A percentile compares a stretch with the other conserved stretches of the same genome.
phyloP scores from a whole-genome alignment of 805 yeast species.

The Nakazawaea populi region DNA sequence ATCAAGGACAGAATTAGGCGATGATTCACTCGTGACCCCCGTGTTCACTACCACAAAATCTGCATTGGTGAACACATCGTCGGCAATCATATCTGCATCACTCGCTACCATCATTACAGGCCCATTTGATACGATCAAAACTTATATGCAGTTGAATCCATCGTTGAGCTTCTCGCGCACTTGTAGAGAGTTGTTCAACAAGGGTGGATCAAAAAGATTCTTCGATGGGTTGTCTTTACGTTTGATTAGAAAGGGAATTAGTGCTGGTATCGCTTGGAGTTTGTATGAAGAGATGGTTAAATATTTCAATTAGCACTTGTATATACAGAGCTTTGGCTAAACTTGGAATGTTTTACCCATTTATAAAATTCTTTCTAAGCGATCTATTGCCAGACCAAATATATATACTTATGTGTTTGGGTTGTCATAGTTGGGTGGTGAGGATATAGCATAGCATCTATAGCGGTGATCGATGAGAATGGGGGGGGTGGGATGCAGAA shows the following conservation, averaged over 20 bases:
- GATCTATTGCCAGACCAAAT: no score
- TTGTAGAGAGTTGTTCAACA: slow-evolving; percentile 27
- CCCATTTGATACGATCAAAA: slow-evolving; percentile 92
- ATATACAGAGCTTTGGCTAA: background rate
- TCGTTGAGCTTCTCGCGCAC: slow-evolving; percentile 34
- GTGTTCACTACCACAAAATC: slow-evolving; percentile 31
- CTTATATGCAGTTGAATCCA: slow-evolving; percentile 78
- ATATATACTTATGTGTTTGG: no score
- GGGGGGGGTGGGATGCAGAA: background rate
- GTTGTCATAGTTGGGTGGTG: no score
- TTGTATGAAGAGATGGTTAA: slow-evolving; percentile 85
- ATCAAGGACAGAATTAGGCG: background rate
- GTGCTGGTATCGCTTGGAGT: slow-evolving; percentile 97
- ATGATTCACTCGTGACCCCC: background rate
- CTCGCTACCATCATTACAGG: slow-evolving; percentile 83
- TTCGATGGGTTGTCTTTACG: slow-evolving; percentile 84
- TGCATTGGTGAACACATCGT: slow-evolving; percentile 57
- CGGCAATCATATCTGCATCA: slow-evolving; percentile 79
- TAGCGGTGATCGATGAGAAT: no score
- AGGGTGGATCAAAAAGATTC: slow-evolving; percentile 47
- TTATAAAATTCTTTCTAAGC: no score
- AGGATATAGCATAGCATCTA: no score
- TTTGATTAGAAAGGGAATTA: slow-evolving; percentile 75
- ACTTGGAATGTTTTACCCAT: no score
- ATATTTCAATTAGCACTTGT: slow-evolving; percentile 7